Evolutionary conservation across 305 asterid genomes (phyloP), one percentile per base, ranked within the genome.

Genomic region (Solanum chacoense): DNA sequence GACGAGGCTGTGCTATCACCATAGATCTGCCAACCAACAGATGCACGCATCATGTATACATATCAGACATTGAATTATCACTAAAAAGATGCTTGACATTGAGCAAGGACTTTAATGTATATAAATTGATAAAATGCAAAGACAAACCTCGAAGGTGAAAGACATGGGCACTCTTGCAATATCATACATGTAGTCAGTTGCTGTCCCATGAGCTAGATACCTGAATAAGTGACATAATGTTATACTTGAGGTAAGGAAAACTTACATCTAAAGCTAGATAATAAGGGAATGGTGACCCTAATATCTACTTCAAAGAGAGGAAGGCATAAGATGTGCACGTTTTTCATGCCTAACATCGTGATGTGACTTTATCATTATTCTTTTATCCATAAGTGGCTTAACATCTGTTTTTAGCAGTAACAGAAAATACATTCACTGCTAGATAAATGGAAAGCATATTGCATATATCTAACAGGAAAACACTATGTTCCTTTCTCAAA

Each of bases 131-230:
- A 10, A 81, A 77, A 87, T 16, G 67, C 81, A 24, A 75, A 86
- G 7, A 85, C 93, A 84, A 81, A 96, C 99, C 99, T 96, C 99
- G 20, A 97, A 97, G 78, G 99, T 97, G 92, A 95, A 97, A 86
- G 99, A 95, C 98, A 97, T 95, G 45, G 99, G 99, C 73, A 97
- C 98, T 93, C 97, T 93, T 86, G 96, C 97, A 75, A 97, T 91
- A 84, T 97, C 99, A 76, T 93, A 97, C 98, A 97, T 97, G 91
- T 93, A 97, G 89, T 97, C 99, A 20, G 99, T 97, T 14, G 99
- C 98, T 28, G 99, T 97, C 84, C 99, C 99, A 78, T 96, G 99
- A 69, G 99, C 99, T 34, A 97, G 94, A 94, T 97, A 97, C 91
- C 99, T 97, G 85, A 31, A 85, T 26, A 87, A 28, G 31, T 31